Conservation (phyloP, 176 grass and related monocot species). For the Panicum miliaceum region DNA sequence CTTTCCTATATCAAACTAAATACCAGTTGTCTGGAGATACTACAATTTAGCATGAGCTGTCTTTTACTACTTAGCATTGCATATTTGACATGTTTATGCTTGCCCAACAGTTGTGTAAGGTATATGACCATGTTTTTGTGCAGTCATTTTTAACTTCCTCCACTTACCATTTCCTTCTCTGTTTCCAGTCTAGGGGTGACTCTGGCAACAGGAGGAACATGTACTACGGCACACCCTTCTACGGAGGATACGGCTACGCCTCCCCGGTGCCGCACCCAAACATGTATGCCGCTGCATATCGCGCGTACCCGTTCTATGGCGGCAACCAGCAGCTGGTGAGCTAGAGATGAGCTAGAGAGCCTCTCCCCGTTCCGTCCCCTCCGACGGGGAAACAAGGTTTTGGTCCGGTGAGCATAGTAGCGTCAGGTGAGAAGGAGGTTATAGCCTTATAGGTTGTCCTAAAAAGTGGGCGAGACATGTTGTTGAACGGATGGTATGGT, state of each 20-base stretch:
- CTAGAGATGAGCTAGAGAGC: constrained; percentile 67
- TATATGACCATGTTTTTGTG: neutral
- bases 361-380: constrained; percentile 25
- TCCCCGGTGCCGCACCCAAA: constrained; percentile 56
- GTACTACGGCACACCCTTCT: constrained; percentile 68
- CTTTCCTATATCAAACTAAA: constrained; percentile 4
- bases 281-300: constrained; percentile 64
- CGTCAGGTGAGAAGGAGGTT: constrained; percentile 46
- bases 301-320: constrained; percentile 62
- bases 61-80: constrained; percentile 3
- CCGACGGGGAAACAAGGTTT: constrained; percentile 61
- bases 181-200: constrained; percentile 64
- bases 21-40: neutral
- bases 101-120: neutral
- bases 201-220: constrained; percentile 56
- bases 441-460: constrained; percentile 40
- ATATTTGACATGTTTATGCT: neutral
- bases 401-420: constrained; percentile 53
- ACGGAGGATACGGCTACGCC: constrained; percentile 61
- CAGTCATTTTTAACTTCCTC: neutral
- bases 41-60: too few species aligned
- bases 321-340: constrained; percentile 75
- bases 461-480: constrained; percentile 51
- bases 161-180: constrained; percentile 8
- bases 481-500: constrained; percentile 35